Conservation (phyloP, 1,284 basidiomycete genomes). For the Sphaerobolus stellatus region DNA sequence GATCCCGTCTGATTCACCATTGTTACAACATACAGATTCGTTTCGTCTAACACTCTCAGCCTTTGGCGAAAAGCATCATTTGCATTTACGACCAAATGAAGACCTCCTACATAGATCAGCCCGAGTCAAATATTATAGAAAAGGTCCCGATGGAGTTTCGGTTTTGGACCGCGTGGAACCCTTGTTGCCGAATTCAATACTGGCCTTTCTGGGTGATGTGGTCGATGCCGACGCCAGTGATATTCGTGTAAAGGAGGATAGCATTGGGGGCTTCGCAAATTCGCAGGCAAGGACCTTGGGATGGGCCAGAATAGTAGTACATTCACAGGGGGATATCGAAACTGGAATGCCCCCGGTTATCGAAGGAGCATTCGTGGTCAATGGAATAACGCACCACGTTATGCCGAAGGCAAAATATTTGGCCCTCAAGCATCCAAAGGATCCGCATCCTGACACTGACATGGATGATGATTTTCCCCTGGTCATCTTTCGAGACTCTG, state of each 20-base stretch:
- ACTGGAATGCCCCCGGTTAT: conserved; percentile 54
- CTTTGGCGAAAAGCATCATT: conserved; percentile 60
- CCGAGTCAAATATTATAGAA: conserved; percentile 60
- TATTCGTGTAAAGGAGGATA: conserved; percentile 45
- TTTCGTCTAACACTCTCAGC: conserved; percentile 65
- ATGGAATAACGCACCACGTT: conserved; percentile 73
- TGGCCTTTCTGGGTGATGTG: conserved; percentile 6
- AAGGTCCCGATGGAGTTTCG: conserved; percentile 43
- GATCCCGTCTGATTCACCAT: too few species aligned
- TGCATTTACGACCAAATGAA: conserved; percentile 73
- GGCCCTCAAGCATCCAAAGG: conserved; percentile 54
- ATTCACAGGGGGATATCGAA: conserved; percentile 57
- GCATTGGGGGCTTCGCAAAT: conserved; percentile 40
- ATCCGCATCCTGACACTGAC: conserved; percentile 47
- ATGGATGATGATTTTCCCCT: conserved; percentile 54
- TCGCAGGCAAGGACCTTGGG: conserved; percentile 51
- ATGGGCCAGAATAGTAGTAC: conserved; percentile 71
- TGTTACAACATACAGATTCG: conserved; percentile 58
- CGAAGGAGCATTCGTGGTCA: conserved; percentile 74
- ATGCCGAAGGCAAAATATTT: conserved; percentile 73
- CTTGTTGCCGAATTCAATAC: conserved; percentile 11
- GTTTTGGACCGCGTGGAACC: conserved; percentile 41
- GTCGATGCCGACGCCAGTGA: conserved; percentile 31
- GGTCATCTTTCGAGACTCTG: conserved; percentile 73
- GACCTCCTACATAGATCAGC: conserved; percentile 77